Percentiles rank a stretch among this genome's conserved stretches.
phyloP scores from a whole-genome alignment of 768 basidiomycete genomes.

The Termitomyces sp. region DNA sequence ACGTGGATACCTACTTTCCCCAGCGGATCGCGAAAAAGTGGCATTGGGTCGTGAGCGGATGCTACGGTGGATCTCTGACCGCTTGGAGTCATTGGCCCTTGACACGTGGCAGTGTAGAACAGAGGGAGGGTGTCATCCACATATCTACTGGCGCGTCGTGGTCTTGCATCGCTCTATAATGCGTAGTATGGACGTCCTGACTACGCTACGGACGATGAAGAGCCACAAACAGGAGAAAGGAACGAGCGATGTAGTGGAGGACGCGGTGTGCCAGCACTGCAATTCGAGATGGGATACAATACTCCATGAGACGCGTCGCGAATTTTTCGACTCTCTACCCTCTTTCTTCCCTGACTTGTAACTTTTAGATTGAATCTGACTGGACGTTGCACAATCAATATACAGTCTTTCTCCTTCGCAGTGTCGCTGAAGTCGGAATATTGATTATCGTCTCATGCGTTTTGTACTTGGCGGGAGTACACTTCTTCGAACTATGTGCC shows the following conservation, averaged over 20 bases:
- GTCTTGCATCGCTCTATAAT: constrained; percentile 19
- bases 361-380: constrained; percentile 4
- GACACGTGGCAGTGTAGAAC: constrained; percentile 19
- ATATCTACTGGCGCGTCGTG: constrained; percentile 22
- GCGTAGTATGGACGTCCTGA: constrained; percentile 19
- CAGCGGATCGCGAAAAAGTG: constrained; percentile 19
- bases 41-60: constrained; percentile 21
- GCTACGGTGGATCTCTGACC: constrained; percentile 19
- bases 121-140: constrained; percentile 15
- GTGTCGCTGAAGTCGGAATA: background rate
- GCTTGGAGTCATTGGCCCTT: constrained; percentile 16
- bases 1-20: constrained; percentile 15
- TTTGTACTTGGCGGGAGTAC: too few relatives aligned
- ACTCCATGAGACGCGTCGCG: constrained; percentile 18
- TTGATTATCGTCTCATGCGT: background rate
- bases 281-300: constrained; percentile 21
- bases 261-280: constrained; percentile 20
- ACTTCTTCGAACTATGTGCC: background rate
- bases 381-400: background rate
- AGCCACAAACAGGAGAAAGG: constrained; percentile 21
- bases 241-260: constrained; percentile 18
- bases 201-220: constrained; percentile 19
- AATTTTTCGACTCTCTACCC: constrained; percentile 19
- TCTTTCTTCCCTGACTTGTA: constrained; percentile 22
- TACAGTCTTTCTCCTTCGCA: background rate